These are phyloP conservation scores for Cryomyces antarcticus DNA, from an alignment of 495 filamentous ascomycete genomes.

Conservation along the genomic window DNA sequence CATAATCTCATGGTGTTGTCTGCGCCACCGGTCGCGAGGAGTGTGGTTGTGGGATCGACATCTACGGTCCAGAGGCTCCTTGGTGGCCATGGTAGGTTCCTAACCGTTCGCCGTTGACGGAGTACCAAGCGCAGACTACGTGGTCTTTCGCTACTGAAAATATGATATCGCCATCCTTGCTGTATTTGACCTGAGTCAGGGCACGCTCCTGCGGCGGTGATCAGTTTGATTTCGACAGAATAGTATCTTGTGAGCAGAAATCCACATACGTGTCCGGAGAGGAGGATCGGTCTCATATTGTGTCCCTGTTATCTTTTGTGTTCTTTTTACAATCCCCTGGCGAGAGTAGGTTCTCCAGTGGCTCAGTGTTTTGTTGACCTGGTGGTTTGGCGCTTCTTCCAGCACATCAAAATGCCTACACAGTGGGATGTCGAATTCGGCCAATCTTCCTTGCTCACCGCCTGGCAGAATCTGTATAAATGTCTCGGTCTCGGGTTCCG, in stretches of 20 bases:
- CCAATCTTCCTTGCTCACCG: too few relatives aligned
- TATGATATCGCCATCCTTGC: conserved; percentile 87
- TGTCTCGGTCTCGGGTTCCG: too few relatives aligned
- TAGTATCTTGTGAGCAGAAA: neutral
- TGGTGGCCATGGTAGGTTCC: conserved; percentile 94
- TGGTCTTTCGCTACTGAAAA: conserved; percentile 98
- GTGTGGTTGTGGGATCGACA: conserved; percentile 79
- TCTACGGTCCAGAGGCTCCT: conserved; percentile 98
- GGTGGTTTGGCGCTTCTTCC: too few relatives aligned
- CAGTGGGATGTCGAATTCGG: too few relatives aligned
- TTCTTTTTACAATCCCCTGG: too few relatives aligned
- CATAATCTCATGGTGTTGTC: conserved; percentile 96
- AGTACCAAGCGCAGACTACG: conserved; percentile 83
- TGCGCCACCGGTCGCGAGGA: conserved; percentile 86
- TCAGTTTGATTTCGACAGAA: conserved; percentile 7
- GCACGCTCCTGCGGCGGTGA: conserved; percentile 52
- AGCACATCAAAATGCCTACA: too few relatives aligned
- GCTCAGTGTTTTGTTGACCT: too few relatives aligned
- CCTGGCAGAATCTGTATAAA: too few relatives aligned
- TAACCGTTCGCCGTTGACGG: conserved; percentile 33
- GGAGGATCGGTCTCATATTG: conserved; percentile 78
- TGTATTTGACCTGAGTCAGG: conserved; percentile 96
- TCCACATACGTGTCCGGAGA: conserved; percentile 67
- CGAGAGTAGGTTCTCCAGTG: too few relatives aligned
- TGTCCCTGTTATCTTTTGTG: too few relatives aligned